These are phyloP conservation scores for Anisodus tanguticus DNA, from an alignment of 257 asterid species.

Conservation along the genomic window DNA sequence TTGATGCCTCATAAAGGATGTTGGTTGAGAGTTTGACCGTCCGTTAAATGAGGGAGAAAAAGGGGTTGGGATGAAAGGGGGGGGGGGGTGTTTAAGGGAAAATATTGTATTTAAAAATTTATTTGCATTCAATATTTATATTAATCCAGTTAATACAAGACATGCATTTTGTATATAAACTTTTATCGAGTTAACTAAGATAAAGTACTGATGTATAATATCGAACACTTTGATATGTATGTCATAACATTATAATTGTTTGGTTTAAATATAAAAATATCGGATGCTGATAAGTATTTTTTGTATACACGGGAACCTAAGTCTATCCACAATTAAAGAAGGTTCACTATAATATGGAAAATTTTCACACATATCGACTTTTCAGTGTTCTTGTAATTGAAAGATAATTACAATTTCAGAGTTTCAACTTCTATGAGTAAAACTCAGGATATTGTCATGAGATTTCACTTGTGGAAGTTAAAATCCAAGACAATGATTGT, in stretches of 20 bases:
- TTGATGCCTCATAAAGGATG: constrained; percentile 35
- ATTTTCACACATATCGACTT: background rate
- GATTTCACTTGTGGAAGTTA: background rate
- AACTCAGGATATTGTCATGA: background rate
- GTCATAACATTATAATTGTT: background rate
- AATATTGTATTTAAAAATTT: background rate
- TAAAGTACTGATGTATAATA: background rate
- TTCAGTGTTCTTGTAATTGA: background rate
- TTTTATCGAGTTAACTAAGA: background rate
- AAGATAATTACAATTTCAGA: background rate
- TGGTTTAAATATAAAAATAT: background rate
- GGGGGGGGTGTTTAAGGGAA: constrained; percentile 7
- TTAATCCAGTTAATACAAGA: background rate
- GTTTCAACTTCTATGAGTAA: background rate
- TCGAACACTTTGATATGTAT: background rate
- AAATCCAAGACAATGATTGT: no score
- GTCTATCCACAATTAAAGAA: background rate
- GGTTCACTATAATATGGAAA: background rate
- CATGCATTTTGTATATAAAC: background rate
- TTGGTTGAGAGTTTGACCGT: constrained; percentile 46
- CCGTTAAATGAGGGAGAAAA: constrained; percentile 30
- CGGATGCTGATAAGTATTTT: background rate
- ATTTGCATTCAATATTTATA: background rate
- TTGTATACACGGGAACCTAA: background rate
- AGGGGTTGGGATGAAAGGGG: background rate